phyloP scores from a whole-genome alignment of 768 basidiomycete genomes.

The Wakefieldia striispora region DNA sequence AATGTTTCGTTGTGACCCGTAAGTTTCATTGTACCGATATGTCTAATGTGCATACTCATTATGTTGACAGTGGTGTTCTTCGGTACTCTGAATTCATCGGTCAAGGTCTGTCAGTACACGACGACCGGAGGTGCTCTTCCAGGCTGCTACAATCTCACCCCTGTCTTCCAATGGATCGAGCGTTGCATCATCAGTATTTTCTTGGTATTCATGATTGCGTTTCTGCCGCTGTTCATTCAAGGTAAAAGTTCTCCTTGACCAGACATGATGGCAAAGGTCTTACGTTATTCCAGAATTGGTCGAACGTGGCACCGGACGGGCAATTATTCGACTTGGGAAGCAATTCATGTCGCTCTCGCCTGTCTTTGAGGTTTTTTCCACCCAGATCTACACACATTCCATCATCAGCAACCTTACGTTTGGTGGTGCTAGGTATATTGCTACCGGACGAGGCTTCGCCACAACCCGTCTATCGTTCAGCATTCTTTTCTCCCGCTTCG shows the following conservation, averaged over 20 bases:
- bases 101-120: constrained; percentile 80
- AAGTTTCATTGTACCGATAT: constrained; percentile 33
- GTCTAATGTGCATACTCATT: constrained; percentile 14
- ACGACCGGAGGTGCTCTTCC: constrained; percentile 67
- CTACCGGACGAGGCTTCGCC: constrained; percentile 98
- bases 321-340: constrained; percentile 86
- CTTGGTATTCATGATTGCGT: constrained; percentile 97
- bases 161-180: constrained; percentile 94
- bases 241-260: constrained; percentile 45
- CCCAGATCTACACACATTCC: constrained; percentile 97
- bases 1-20: constrained; percentile 92
- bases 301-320: constrained; percentile 91
- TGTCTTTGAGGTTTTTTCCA: constrained; percentile 96
- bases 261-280: constrained; percentile 15
- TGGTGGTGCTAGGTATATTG: constrained; percentile 97
- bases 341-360: constrained; percentile 95
- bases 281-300: constrained; percentile 66
- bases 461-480: constrained; percentile 93
- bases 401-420: constrained; percentile 96
- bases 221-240: constrained; percentile 93
- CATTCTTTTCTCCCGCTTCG: constrained; percentile 96
- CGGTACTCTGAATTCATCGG: constrained; percentile 83
- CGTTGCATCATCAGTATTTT: constrained; percentile 98
- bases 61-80: constrained; percentile 78
- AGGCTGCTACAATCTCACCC: constrained; percentile 93